phyloP scores from a whole-genome alignment of 108 stramenopile species.

The Phaeodactylum tricornutum region DNA sequence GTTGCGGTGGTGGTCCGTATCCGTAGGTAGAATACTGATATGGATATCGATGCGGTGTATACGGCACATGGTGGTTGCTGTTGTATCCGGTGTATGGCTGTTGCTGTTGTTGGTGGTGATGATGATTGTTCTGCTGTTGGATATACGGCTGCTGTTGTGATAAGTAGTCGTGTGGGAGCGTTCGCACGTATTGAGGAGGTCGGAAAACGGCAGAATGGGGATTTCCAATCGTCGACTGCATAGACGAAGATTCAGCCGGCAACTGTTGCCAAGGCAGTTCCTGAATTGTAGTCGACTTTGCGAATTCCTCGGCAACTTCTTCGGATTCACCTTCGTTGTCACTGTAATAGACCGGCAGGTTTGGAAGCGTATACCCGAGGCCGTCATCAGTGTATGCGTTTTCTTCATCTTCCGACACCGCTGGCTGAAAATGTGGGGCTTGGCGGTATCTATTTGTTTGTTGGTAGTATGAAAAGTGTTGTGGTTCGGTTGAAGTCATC shows the following conservation, averaged over 20 bases:
- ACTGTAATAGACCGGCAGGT: conserved; percentile 75
- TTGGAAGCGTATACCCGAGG: conserved; percentile 67
- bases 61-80: no score
- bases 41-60: background rate
- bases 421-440: conserved; percentile 5
- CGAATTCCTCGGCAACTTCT: conserved; percentile 16
- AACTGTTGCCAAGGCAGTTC: background rate
- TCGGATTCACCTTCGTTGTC: conserved; percentile 53
- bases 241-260: background rate
- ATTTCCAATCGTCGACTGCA: background rate
- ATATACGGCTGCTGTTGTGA: no score
- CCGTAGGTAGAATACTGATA: background rate
- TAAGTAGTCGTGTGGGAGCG: no score
- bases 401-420: conserved; percentile 34
- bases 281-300: conserved; percentile 4
- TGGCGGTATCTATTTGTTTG: background rate
- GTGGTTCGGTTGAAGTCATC: background rate
- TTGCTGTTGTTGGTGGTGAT: no score
- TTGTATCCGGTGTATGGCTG: no score
- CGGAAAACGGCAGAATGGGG: no score
- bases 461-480: background rate
- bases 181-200: no score
- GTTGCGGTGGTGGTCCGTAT: no score
- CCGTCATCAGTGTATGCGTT: conserved; percentile 51
- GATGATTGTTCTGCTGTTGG: no score